Base-by-base conservation (phyloP, 2,329 filamentous ascomycete genomes). In the Dothideomycetes sp. region DNA sequence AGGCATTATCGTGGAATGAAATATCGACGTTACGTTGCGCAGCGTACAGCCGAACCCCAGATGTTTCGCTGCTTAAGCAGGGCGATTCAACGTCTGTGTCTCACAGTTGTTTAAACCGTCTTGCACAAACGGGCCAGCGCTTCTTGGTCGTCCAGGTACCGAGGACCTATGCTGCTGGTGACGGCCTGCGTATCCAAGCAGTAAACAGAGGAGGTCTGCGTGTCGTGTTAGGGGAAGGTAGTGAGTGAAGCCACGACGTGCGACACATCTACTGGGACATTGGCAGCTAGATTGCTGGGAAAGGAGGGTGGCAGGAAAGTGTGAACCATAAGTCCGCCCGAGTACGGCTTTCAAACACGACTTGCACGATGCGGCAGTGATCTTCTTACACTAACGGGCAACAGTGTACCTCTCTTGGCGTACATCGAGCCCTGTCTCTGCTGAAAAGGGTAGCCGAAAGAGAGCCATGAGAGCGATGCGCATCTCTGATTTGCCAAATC, bases 1-100 rank as follows among this genome's bases (percentile, higher is more conserved):
- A 40, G 67, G 59, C 68, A 70, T 68, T 45, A 27, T 27, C 22
- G 7, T 27, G 22, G 7, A 7, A 7, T 27, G 22, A 27, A n/a
- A n/a, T n/a, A n/a, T n/a, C n/a, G n/a, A n/a, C n/a, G n/a, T n/a
- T n/a, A n/a, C n/a, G n/a, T n/a, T 12, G 22, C 7, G 22, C 7
- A 12, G 7, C 7, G 22, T 27, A 12, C 22, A 27, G 22, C 22
- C 22, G 22, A 12, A 12, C 22, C 22, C 22, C 22, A 12, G 7
- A 12, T 27, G 22, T 27, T 27, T 27, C 12, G 7, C 22, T 27
- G 7, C 22, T 27, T 27, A 27, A 12, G 12, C 12, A 7, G 22
- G 12, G 22, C 22, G 7, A 12, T 27, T 7, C 22, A 27, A 27
- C 22, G 22, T 27, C 22, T 27, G 22, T 27, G 22, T 27, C 12